Percentiles rank a stretch among this genome's conserved stretches.
Conservation (phyloP, 768 basidiomycete genomes). For the Calocera viscosa region DNA sequence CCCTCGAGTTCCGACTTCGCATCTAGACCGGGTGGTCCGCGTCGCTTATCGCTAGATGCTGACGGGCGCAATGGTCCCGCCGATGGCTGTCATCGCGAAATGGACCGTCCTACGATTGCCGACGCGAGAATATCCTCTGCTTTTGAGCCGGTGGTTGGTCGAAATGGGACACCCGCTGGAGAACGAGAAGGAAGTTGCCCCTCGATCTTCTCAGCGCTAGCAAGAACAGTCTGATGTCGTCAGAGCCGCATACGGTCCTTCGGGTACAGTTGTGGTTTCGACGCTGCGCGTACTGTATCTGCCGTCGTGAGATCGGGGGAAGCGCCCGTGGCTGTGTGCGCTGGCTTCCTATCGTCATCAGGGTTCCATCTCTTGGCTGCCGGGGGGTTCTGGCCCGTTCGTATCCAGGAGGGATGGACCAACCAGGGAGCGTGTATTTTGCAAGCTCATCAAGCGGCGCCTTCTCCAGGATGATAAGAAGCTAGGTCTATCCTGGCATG, state of each 20-base stretch:
- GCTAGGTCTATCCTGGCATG: conserved; percentile 7
- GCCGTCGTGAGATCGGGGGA: neutral
- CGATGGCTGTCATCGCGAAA: no score
- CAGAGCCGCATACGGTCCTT: neutral
- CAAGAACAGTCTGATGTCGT: neutral
- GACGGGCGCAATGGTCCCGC: no score
- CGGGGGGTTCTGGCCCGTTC: neutral
- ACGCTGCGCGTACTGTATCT: neutral
- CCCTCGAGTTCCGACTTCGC: no score
- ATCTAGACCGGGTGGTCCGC: no score
- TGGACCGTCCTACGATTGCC: no score
- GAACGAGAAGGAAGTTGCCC: neutral
- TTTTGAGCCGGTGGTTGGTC: no score
- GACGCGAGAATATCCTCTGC: no score
- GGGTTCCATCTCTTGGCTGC: neutral
- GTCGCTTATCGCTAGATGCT: no score
- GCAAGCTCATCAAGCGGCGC: neutral
- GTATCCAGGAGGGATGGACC: neutral
- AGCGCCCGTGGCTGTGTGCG: conserved; percentile 2
- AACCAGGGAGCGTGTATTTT: neutral
- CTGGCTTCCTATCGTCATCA: neutral
- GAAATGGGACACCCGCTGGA: no score
- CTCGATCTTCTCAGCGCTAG: neutral
- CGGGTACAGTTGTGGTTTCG: neutral
- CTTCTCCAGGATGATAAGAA: neutral